Evolutionary conservation across 139 green algal genomes (phyloP).

Genomic region (Bryopsis sp.): DNA sequence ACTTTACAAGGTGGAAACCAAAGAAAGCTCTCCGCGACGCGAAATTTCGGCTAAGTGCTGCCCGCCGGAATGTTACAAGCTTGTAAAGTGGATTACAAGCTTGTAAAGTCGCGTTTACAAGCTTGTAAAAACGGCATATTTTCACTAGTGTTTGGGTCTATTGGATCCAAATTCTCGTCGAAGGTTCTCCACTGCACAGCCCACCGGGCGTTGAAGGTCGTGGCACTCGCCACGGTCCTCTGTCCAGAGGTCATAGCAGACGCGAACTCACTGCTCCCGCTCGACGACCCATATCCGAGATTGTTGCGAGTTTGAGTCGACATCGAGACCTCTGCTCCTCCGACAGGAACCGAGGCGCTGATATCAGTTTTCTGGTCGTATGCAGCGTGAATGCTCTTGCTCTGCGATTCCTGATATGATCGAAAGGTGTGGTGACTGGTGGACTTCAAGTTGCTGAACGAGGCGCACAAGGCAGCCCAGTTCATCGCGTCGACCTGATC

Average conservation of each 20-base stretch:
- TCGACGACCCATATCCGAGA: neutral
- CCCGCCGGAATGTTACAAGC: too few species aligned
- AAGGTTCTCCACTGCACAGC: neutral
- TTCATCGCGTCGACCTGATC: conserved; percentile 1
- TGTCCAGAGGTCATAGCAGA: neutral
- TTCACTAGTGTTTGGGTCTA: too few species aligned
- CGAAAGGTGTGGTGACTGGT: neutral
- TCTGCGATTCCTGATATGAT: neutral
- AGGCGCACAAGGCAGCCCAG: neutral
- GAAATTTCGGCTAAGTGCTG: too few species aligned
- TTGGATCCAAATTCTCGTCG: neutral
- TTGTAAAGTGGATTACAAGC: too few species aligned
- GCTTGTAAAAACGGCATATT: too few species aligned
- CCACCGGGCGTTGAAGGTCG: neutral
- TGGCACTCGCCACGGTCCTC: neutral
- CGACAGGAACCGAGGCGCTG: neutral
- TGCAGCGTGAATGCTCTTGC: neutral
- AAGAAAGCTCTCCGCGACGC: too few species aligned
- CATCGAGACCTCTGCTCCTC: neutral
- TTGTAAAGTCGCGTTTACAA: too few species aligned
- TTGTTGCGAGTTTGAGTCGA: neutral
- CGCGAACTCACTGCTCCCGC: neutral
- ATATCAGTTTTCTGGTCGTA: conserved; percentile 6
- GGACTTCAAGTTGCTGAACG: neutral
- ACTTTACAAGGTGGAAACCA: too few species aligned